Base-by-base conservation (phyloP, 192 early-diverging fungal genomes). In the Dissophora globulifera region DNA sequence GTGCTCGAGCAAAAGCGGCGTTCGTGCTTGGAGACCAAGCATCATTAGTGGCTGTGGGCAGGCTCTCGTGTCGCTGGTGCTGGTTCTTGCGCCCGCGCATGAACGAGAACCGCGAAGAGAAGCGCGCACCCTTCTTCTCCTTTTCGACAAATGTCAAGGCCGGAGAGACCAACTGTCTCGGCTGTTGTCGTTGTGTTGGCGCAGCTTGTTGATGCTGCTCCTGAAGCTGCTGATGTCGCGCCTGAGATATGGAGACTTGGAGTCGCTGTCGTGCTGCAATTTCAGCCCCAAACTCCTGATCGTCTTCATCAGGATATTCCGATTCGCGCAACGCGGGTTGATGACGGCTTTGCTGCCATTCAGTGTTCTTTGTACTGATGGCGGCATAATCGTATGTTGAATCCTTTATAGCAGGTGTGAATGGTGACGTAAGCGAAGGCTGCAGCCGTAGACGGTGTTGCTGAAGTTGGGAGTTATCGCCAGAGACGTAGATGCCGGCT, bases 31-130 rank as follows among this genome's bases (percentile, higher is more conserved):
- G 25, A 8, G 42, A 32, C 57, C 62, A 54, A 11, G 50, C 23
- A 12, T 75, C 62, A 3, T 64, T 58, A 31, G 27, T 0, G 15
- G 31, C 19, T 26, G 11, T 45, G 6, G 72, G 72, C 52, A 67
- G 30, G 41, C 72, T 76, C 10, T 67, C 72, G 22, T 60, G 57
- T 22, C 72, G 53, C n/a, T 76, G 72, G 15, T 76, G 60, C 15
- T 64, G 50, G 0, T 22, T 49, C 43, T 69, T 54, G 27, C 69
- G 69, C n/a, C 58, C 51, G 27, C 71, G 72, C 33, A 76, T 27
- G 72, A 76, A 76, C 56, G 72, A 76, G 46, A 76, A 76, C 25
- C 72, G 40, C 0, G 69, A 57, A 23, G 63, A 54, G 32, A 76
- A 76, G 4, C 71, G 71, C 1, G 50, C 51, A 32, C 47, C 9